Conservation (phyloP, 2,329 filamentous ascomycete species). For the Trichoderma sp. region DNA sequence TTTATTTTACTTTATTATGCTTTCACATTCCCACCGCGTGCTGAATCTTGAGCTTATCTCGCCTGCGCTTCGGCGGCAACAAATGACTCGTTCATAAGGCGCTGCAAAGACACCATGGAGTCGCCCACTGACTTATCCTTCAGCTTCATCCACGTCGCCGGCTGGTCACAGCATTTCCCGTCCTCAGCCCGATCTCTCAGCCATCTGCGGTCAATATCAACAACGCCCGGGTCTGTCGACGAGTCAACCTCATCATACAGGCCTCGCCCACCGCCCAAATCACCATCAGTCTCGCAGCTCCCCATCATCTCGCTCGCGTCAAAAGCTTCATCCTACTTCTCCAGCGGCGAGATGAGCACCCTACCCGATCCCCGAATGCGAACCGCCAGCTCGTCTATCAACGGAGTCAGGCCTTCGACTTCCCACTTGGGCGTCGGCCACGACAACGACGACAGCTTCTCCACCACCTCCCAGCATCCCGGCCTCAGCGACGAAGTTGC, state of each 20-base stretch:
- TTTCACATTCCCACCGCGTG: background rate
- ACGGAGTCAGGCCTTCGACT: constrained; percentile 36
- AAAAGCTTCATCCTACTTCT: constrained; percentile 45
- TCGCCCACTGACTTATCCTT: constrained; percentile 29
- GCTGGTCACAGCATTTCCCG: constrained; percentile 53
- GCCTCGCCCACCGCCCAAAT: constrained; percentile 46
- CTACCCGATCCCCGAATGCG: constrained; percentile 67
- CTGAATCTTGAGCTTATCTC: background rate
- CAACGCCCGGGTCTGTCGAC: constrained; percentile 46
- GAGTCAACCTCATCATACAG: constrained; percentile 40
- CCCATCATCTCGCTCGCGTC: constrained; percentile 46
- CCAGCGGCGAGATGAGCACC: constrained; percentile 68
- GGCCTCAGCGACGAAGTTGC: constrained; percentile 76
- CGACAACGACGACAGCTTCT: constrained; percentile 20
- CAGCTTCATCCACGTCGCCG: constrained; percentile 59
- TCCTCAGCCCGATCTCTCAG: constrained; percentile 46
- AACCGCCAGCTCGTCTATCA: constrained; percentile 51
- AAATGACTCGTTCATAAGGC: background rate
- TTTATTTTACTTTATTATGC: background rate
- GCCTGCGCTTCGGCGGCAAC: background rate
- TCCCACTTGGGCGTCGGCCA: background rate
- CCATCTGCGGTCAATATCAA: constrained; percentile 59
- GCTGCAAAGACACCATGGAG: background rate
- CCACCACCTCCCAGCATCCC: constrained; percentile 51
- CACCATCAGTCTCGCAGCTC: constrained; percentile 44